Percentiles rank a stretch among this genome's conserved stretches.
phyloP scores from a whole-genome alignment of 176 grass and related monocot genomes.

The Coix lacrymajobi region DNA sequence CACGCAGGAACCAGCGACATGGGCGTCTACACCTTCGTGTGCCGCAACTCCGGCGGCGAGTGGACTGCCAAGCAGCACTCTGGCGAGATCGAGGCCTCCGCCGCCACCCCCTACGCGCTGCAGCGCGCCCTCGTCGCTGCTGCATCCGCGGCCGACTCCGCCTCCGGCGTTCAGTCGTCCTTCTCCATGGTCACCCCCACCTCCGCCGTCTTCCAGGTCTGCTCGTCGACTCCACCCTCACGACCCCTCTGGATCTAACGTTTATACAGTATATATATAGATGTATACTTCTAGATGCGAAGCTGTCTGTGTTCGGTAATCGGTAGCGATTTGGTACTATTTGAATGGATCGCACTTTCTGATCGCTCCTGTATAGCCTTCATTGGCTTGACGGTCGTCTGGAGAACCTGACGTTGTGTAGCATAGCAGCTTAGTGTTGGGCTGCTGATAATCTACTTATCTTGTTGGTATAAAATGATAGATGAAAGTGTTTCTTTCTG shows the following conservation, averaged over 20 bases:
- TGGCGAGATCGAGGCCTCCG: conserved; percentile 65
- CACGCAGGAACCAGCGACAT: conserved; percentile 26
- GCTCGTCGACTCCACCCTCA: not conserved
- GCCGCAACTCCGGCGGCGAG: conserved; percentile 58
- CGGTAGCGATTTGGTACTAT: not conserved
- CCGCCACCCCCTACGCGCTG: conserved; percentile 54
- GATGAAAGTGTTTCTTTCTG: not conserved
- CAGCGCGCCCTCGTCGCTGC: conserved; percentile 72
- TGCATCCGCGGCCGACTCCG: conserved; percentile 38
- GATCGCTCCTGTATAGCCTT: not conserved
- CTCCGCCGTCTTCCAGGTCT: conserved; percentile 89
- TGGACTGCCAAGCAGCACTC: conserved; percentile 89
- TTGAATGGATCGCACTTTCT: not conserved
- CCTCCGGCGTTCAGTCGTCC: conserved; percentile 75
- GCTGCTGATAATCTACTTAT: not conserved
- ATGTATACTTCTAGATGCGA: not conserved
- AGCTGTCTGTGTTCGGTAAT: not conserved
- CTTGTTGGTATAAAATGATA: not conserved
- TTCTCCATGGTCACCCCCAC: conserved; percentile 77
- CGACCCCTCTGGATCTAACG: not conserved
- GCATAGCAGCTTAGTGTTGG: not conserved
- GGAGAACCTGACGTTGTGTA: not conserved
- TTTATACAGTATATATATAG: not conserved
- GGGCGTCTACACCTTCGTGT: conserved; percentile 98
- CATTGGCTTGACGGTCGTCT: not conserved